phyloP scores from a whole-genome alignment of 1,284 basidiomycete species.

The Moniliophthora roreri region DNA sequence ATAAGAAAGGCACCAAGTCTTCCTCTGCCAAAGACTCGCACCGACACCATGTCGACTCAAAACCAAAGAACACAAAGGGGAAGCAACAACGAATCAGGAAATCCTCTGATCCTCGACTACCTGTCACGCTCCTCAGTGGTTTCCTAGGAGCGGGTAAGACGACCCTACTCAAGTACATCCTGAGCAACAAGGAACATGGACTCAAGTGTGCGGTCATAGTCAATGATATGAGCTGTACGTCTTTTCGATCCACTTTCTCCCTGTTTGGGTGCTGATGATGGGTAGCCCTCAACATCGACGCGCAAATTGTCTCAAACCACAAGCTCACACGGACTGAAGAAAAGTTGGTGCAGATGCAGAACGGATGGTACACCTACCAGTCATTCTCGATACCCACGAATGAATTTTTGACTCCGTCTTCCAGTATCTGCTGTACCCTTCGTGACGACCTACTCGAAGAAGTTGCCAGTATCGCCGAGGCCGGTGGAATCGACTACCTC shows the following conservation, averaged over 20 bases:
- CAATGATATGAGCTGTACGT: slow-evolving; percentile 1
- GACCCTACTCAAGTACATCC: neutral
- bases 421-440: slow-evolving; percentile 1
- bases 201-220: neutral
- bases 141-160: neutral
- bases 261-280: neutral
- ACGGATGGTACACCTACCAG: neutral
- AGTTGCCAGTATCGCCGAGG: neutral
- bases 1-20: too few relatives aligned
- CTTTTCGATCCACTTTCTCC: neutral
- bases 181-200: neutral
- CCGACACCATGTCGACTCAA: too few relatives aligned
- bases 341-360: neutral
- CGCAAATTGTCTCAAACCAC: neutral
- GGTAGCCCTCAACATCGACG: neutral
- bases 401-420: too few relatives aligned
- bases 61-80: too few relatives aligned
- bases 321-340: neutral
- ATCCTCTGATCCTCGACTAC: too few relatives aligned
- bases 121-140: too few relatives aligned
- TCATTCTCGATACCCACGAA: too few relatives aligned
- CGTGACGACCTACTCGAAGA: neutral
- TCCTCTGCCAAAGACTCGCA: too few relatives aligned
- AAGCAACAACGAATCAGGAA: too few relatives aligned
- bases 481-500: neutral